These are phyloP conservation scores for Arabis alpina DNA, from an alignment of 345 rosid genomes.

Conservation along the genomic window DNA sequence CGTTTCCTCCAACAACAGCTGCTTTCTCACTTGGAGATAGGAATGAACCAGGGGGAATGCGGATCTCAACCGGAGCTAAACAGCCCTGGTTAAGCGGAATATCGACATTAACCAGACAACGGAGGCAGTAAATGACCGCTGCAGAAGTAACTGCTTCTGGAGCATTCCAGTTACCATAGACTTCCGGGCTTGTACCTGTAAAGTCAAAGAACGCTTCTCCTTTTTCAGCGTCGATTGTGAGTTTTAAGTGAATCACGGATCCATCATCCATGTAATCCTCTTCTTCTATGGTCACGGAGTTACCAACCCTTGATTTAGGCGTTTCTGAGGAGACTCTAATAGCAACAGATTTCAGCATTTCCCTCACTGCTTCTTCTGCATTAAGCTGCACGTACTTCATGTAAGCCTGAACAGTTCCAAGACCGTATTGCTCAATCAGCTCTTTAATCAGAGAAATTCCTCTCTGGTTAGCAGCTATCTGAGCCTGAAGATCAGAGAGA, in stretches of 20 bases:
- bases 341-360: conserved; percentile 92
- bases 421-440: conserved; percentile 82
- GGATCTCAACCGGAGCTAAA: conserved; percentile 81
- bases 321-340: conserved; percentile 52
- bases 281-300: conserved; percentile 63
- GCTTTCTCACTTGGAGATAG: conserved; percentile 94
- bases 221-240: conserved; percentile 64
- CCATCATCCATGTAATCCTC: conserved; percentile 99
- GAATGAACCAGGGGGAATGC: conserved; percentile 76
- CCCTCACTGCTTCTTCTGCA: conserved; percentile 94
- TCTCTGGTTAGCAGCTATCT: conserved; percentile 96
- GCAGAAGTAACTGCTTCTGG: conserved; percentile 97
- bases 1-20: conserved; percentile 98
- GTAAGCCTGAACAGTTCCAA: conserved; percentile 89
- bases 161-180: conserved; percentile 96
- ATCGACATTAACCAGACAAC: conserved; percentile 82
- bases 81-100: conserved; percentile 98
- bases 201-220: conserved; percentile 93
- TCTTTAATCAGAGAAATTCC: conserved; percentile 88
- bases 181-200: conserved; percentile 89
- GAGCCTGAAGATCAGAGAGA: conserved; percentile 92
- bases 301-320: conserved; percentile 35
- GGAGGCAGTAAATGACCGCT: conserved; percentile 93
- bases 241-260: conserved; percentile 72
- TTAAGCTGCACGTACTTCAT: conserved; percentile 89